Base-by-base conservation (phyloP, 345 rosid species). In the Geranium rotundifolium region DNA sequence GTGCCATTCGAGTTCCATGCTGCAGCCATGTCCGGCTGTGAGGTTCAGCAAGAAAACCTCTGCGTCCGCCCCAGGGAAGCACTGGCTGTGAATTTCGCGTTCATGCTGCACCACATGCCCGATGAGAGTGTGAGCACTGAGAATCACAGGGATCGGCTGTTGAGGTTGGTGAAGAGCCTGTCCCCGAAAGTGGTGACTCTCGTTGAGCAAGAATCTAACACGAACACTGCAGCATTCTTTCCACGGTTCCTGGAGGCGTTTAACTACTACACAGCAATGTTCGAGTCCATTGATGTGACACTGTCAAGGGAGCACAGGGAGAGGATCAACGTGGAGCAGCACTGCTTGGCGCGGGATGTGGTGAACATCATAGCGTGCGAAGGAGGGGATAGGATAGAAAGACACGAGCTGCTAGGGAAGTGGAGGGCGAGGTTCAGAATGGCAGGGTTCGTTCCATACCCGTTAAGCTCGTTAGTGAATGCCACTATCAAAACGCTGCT, bases 311-410 rank as follows among this genome's bases (percentile, higher is more conserved):
- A 82, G 17, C 91, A 68, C 41, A 91, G 80, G 78, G 91, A 91
- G 74, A 75, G 96, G 71, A 88, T 91, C 70, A 82, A 83, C 39
- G 77, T 88, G 5, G 96, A 91, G 80, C 96, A 91, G 82, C 96
- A 91, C 62, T 91, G 96, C 81, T 76, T 91, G 52, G 97, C 91
- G 7, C 82, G 80, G 78, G 93, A 88, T 72, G 83, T 91, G 4
- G 95, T 91, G 17, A 91, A 91, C 80, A 84, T 91, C 37, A 78
- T 91, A 55, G 96, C 97, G 5, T 91, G 96, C 5, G 97, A 91
- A 77, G 97, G 95, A 63, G 68, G 69, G 1, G 97, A 91, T 78
- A 84, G 97, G 72, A 85, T 91, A 3, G 90, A 83, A 62, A 73
- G 97, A 49, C 97, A 83, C 18, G 96, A 91, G 71, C 85, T 88